Evolutionary conservation across 2,329 filamentous ascomycete genomes (phyloP), one percentile per base, ranked within the genome.

Genomic region (Keithomyces neogunnii): DNA sequence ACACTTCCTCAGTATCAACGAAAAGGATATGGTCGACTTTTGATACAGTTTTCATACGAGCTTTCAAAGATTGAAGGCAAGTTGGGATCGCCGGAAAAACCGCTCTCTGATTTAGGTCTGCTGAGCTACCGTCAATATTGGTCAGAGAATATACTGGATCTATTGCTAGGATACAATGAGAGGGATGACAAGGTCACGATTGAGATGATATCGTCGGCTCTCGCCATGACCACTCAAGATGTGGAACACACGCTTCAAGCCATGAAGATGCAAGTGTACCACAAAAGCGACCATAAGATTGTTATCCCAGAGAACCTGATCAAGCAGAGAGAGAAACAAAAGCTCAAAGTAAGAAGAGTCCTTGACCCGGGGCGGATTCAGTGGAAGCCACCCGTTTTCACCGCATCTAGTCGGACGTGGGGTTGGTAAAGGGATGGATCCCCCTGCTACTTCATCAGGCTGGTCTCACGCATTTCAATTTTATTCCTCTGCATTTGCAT

Each of bases 1-100:
- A 99, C 93, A 0, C 76, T 99, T 3, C 93, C 93, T 0, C 95
- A 99, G 65, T 97, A 95, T 61, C 93, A 99, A 69, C 83, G 93
- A 29, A 93, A 95, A 64, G 93, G 93, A 0, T 96, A 93, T 61
- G 93, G 95, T 29, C 85, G 89, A 53, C 77, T 99, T 10, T 78
- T 99, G 52, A 99, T 99, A 61, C 90, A 95, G 58, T 97, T 99
- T 70, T 96, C 89, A 4, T 99, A 99, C 70, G 92, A 97, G 64
- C 83, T 99, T 31, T 93, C 88, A 63, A 95, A 92, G 68, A 89
- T 95, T 53, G 95, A 99, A 71, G 86, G 86, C 60, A 97, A 96
- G 69, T 81, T 96, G 5, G 95, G 95, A 2, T 96, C 90, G 7
- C 95, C 93, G 0, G 93, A 99, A 67, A 99, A 99, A 68, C 93